Conservation (phyloP, 805 yeast species). For the Zygosaccharomyces gambellarensis region DNA sequence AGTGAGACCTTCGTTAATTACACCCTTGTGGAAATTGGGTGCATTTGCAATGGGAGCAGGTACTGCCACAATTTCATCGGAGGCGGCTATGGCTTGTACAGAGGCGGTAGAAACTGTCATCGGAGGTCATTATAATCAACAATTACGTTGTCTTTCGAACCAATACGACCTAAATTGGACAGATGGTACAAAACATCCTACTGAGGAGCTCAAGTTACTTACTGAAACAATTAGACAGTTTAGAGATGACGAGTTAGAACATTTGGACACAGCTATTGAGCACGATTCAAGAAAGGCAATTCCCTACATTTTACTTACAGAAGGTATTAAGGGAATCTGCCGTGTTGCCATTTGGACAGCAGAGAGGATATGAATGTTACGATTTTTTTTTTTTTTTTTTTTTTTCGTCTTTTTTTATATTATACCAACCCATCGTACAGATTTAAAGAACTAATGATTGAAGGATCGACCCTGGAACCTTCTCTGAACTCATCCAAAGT, state of each 20-base stretch:
- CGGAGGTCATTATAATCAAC: conserved; percentile 92
- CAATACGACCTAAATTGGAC: conserved; percentile 49
- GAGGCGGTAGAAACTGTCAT: conserved; percentile 98
- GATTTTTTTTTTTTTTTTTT: neutral
- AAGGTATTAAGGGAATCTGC: conserved; percentile 77
- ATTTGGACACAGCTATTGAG: conserved; percentile 86
- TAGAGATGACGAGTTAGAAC: conserved; percentile 93
- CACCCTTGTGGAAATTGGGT: conserved; percentile 91
- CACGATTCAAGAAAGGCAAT: conserved; percentile 90
- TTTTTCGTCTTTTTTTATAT: conserved; percentile 5
- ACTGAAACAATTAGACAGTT: conserved; percentile 64
- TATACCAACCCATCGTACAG: conserved; percentile 76
- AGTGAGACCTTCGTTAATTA: conserved; percentile 84
- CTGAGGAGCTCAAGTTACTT: conserved; percentile 54
- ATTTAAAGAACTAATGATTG: conserved; percentile 69
- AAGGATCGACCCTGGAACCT: conserved; percentile 73
- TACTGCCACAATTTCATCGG: conserved; percentile 83
- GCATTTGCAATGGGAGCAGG: conserved; percentile 82
- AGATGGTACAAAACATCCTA: conserved; percentile 25
- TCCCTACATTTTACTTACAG: conserved; percentile 86
- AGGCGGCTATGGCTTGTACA: conserved; percentile 99
- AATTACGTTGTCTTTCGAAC: conserved; percentile 68
- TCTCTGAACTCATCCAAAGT: conserved; percentile 80
- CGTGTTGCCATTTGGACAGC: conserved; percentile 89
- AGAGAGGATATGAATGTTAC: conserved; percentile 55